Evolutionary conservation across 2,329 filamentous ascomycete genomes (phyloP).

Genomic region (Pyricularia grisea): DNA sequence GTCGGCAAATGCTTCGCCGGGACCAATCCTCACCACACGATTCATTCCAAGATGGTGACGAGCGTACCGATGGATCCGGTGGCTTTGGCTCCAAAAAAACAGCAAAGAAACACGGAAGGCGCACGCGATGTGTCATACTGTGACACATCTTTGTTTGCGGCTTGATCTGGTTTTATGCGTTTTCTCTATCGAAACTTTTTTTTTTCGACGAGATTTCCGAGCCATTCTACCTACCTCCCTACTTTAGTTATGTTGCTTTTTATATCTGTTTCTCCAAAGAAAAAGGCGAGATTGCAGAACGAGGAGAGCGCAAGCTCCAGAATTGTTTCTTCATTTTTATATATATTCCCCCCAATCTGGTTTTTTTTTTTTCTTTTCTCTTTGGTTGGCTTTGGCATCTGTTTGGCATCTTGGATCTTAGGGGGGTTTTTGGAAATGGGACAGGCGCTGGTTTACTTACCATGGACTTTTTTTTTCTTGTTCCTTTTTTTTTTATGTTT

Average conservation of each 20-base stretch:
- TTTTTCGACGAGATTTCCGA: not conserved
- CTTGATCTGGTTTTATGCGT: not conserved
- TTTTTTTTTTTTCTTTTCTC: not conserved
- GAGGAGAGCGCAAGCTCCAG: not conserved
- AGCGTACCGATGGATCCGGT: constrained; percentile 27
- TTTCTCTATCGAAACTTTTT: not conserved
- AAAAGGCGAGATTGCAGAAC: constrained; percentile 1
- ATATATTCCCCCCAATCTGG: not conserved
- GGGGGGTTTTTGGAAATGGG: not conserved
- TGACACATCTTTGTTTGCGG: constrained; percentile 15
- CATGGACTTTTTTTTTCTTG: not conserved
- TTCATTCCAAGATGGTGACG: constrained; percentile 24
- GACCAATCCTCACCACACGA: constrained; percentile 41
- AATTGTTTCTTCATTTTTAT: not conserved
- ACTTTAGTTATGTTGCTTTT: not conserved
- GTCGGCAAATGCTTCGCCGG: constrained; percentile 70
- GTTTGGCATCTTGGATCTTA: not conserved
- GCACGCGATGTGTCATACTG: constrained; percentile 33
- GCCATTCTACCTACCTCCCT: not conserved
- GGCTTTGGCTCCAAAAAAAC: constrained; percentile 21
- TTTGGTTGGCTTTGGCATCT: not conserved
- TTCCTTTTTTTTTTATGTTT: not conserved
- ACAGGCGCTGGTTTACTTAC: constrained; percentile 1
- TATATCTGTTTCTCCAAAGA: not conserved
- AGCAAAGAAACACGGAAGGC: constrained; percentile 18